Conservation (phyloP, 2,329 filamentous ascomycete species). For the Lachnellula suecica region DNA sequence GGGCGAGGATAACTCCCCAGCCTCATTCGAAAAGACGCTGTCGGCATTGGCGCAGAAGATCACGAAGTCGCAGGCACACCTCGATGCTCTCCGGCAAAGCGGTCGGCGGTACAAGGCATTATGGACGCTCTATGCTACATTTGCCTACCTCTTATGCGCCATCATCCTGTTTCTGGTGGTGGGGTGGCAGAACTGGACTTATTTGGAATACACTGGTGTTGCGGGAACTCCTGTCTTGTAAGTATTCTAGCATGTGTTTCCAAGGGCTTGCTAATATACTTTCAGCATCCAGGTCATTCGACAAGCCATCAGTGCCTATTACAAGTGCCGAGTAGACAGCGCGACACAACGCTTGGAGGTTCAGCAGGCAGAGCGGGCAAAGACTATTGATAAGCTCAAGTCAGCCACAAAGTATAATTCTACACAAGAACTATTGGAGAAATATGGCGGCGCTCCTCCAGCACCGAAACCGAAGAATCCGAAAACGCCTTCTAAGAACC, state of each 20-base stretch:
- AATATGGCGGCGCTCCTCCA: constrained; percentile 68
- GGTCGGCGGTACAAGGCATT: constrained; percentile 80
- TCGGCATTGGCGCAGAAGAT: constrained; percentile 83
- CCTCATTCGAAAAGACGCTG: constrained; percentile 89
- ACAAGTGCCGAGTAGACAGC: constrained; percentile 75
- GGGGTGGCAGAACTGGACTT: constrained; percentile 75
- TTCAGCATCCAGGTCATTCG: constrained; percentile 77
- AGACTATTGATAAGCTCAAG: constrained; percentile 92
- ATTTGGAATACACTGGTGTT: constrained; percentile 76
- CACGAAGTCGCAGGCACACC: constrained; percentile 65
- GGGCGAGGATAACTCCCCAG: constrained; percentile 79
- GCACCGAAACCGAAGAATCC: constrained; percentile 28
- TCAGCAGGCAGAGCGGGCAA: constrained; percentile 74
- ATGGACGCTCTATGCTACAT: constrained; percentile 85
- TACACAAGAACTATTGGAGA: constrained; percentile 87
- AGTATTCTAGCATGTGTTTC: constrained; percentile 27
- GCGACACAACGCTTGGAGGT: constrained; percentile 69
- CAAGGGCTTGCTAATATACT: constrained; percentile 19
- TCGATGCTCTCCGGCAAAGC: constrained; percentile 71
- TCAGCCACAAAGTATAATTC: constrained; percentile 94
- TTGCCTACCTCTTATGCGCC: constrained; percentile 85
- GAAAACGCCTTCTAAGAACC: constrained; percentile 14
- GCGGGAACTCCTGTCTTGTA: constrained; percentile 77
- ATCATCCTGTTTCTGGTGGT: constrained; percentile 83
- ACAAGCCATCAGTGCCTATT: constrained; percentile 65